Evolutionary conservation across 768 basidiomycete genomes (phyloP).

Genomic region (Amanita rubescens): DNA sequence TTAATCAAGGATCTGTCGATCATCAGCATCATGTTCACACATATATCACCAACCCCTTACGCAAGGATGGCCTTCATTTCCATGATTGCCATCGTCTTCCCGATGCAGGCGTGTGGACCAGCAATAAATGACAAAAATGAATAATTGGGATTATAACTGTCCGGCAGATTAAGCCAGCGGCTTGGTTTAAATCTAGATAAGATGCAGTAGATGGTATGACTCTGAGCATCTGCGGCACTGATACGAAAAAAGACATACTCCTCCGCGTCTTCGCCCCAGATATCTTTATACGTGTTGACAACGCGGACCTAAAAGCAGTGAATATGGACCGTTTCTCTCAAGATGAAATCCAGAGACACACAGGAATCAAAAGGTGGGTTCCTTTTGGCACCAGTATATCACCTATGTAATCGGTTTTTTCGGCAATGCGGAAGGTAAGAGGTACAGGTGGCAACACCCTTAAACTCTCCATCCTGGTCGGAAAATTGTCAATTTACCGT

Average conservation of each 20-base stretch:
- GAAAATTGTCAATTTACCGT: neutral
- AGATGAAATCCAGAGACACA: no score
- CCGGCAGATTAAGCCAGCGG: conserved; percentile 37
- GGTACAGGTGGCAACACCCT: conserved; percentile 35
- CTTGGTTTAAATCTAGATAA: conserved; percentile 34
- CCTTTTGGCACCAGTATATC: conserved; percentile 39
- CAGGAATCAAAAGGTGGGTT: conserved; percentile 15
- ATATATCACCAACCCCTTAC: conserved; percentile 14
- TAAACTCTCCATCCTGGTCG: conserved; percentile 30
- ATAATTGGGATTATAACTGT: conserved; percentile 25
- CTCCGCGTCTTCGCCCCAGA: conserved; percentile 47
- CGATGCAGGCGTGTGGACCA: conserved; percentile 40
- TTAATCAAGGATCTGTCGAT: conserved; percentile 27
- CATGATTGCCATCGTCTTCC: conserved; percentile 39
- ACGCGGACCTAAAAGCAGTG: conserved; percentile 32
- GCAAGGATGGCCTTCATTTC: conserved; percentile 43
- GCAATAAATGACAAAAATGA: conserved; percentile 33
- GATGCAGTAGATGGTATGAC: no score
- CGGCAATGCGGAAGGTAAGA: conserved; percentile 29
- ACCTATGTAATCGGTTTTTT: conserved; percentile 19
- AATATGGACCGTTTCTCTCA: no score
- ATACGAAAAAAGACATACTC: conserved; percentile 23
- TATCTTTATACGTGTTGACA: conserved; percentile 40
- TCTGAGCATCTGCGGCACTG: no score
- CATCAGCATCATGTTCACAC: neutral